phyloP scores from a whole-genome alignment of 2,329 filamentous ascomycete species.

The Apiospora sp. region DNA sequence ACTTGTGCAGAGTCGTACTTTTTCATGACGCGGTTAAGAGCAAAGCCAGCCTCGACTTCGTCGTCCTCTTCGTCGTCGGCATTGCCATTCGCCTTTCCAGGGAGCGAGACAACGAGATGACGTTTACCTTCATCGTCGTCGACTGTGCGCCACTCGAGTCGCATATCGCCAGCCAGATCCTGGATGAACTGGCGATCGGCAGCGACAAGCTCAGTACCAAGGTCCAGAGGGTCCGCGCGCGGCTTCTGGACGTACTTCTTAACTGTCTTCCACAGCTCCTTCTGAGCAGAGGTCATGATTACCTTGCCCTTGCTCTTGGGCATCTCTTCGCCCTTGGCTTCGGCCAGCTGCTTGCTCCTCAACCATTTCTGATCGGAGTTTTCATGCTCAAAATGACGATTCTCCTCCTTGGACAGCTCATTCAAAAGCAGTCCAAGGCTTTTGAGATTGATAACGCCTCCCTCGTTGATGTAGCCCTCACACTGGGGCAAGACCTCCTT shows the following conservation, averaged over 20 bases:
- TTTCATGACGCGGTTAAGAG: conserved; percentile 84
- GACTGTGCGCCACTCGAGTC: conserved; percentile 64
- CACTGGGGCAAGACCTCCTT: conserved; percentile 87
- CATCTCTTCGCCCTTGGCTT: conserved; percentile 71
- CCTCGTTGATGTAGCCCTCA: conserved; percentile 95
- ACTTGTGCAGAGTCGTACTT: conserved; percentile 91
- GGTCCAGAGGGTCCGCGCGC: conserved; percentile 70
- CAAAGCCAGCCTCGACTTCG: conserved; percentile 86
- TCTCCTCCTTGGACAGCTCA: conserved; percentile 87
- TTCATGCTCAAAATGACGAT: conserved; percentile 91
- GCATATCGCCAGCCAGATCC: conserved; percentile 74
- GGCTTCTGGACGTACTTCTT: conserved; percentile 83
- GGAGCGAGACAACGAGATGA: conserved; percentile 60
- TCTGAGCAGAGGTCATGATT: conserved; percentile 80
- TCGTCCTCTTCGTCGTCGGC: conserved; percentile 71
- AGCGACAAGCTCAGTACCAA: conserved; percentile 77
- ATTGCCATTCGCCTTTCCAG: conserved; percentile 49
- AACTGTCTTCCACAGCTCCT: conserved; percentile 81
- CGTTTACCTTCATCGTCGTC: conserved; percentile 64
- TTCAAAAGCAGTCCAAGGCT: conserved; percentile 80
- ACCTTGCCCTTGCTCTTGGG: conserved; percentile 66
- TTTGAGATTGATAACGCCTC: conserved; percentile 87
- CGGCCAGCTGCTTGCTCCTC: conserved; percentile 81
- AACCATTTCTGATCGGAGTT: conserved; percentile 91
- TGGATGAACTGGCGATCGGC: conserved; percentile 93